Conservation (phyloP, 2,329 filamentous ascomycete genomes). For the Sclerotinia spermophila region DNA sequence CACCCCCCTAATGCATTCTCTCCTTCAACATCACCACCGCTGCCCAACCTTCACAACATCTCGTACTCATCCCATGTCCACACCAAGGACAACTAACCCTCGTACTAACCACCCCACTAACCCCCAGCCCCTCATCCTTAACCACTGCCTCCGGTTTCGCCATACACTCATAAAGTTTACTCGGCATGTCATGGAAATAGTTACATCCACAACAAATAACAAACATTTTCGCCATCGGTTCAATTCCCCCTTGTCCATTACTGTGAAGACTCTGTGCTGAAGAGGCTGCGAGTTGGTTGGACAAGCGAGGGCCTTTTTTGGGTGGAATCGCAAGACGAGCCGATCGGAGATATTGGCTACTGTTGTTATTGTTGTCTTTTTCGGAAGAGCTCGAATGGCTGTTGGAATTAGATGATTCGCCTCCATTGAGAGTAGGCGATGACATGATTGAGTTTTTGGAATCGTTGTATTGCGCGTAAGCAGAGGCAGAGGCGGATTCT, state of each 20-base stretch:
- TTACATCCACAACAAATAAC: slow-evolving; percentile 63
- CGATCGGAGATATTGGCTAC: slow-evolving; percentile 28
- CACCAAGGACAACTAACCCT: slow-evolving; percentile 70
- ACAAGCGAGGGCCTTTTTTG: slow-evolving; percentile 1
- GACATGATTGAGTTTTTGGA: slow-evolving; percentile 6
- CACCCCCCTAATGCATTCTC: slow-evolving; percentile 46
- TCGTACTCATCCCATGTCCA: slow-evolving; percentile 63
- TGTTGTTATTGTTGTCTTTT: neutral
- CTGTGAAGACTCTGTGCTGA: slow-evolving; percentile 8
- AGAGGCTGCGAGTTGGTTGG: neutral
- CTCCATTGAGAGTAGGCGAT: neutral
- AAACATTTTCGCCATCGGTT: slow-evolving; percentile 55
- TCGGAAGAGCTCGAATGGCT: slow-evolving; percentile 21
- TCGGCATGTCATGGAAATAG: slow-evolving; percentile 64
- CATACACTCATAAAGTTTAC: slow-evolving; percentile 62
- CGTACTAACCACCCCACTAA: slow-evolving; percentile 55
- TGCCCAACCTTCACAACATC: slow-evolving; percentile 66
- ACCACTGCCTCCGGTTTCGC: slow-evolving; percentile 54
- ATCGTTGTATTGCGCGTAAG: slow-evolving; percentile 11
- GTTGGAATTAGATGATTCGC: slow-evolving; percentile 1
- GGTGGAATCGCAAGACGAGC: slow-evolving; percentile 24
- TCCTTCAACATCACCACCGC: slow-evolving; percentile 65
- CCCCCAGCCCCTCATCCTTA: slow-evolving; percentile 49
- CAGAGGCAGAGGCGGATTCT: slow-evolving; percentile 6
- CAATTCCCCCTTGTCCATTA: slow-evolving; percentile 13